These are phyloP conservation scores for Apiosordaria backusii DNA, from an alignment of 495 filamentous ascomycete species.

Conservation along the genomic window DNA sequence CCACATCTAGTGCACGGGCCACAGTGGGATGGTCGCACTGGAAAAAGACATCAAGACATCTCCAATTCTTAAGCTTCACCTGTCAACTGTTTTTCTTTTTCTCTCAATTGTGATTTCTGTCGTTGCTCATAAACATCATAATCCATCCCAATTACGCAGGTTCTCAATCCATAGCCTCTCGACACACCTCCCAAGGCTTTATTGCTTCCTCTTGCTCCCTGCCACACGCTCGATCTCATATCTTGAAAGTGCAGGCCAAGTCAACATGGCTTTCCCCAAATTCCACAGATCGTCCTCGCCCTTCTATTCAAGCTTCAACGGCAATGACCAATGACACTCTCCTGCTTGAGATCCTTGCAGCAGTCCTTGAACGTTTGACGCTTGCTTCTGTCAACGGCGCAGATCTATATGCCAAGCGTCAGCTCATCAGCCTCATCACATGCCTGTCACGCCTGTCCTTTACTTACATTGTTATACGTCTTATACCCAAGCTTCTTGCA, in stretches of 20 bases:
- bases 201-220: neutral
- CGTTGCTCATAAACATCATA: neutral
- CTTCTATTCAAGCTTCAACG: slow-evolving; percentile 17
- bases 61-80: neutral
- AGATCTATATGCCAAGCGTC: slow-evolving; percentile 21
- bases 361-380: slow-evolving; percentile 33
- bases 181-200: too few species aligned
- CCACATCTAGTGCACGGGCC: slow-evolving; percentile 4
- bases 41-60: neutral
- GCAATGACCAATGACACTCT: slow-evolving; percentile 36
- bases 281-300: neutral
- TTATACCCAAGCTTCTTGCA: slow-evolving; percentile 27
- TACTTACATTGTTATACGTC: slow-evolving; percentile 23
- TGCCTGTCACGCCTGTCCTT: neutral
- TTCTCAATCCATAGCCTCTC: neutral
- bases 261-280: neutral
- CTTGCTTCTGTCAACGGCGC: slow-evolving; percentile 25
- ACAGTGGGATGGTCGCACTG: neutral
- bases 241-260: neutral
- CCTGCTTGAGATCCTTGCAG: slow-evolving; percentile 33
- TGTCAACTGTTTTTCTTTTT: slow-evolving; percentile 8
- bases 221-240: too few species aligned
- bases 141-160: neutral
- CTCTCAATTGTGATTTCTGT: too few species aligned
- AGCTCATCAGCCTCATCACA: neutral